These are phyloP conservation scores for Epichloe scottii DNA, from an alignment of 2,329 filamentous ascomycete species.

Conservation along the genomic window DNA sequence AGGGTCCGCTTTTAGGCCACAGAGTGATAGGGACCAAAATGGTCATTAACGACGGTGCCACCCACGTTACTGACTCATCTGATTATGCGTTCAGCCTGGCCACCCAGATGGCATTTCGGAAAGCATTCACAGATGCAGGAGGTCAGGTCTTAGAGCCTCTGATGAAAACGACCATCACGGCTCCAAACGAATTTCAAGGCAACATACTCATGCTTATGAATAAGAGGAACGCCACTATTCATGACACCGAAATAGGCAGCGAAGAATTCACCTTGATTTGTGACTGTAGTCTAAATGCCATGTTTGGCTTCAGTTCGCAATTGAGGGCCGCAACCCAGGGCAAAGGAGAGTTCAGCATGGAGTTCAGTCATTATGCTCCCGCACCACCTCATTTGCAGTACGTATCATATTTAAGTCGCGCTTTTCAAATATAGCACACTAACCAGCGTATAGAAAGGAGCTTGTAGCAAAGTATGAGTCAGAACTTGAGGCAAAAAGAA, in stretches of 20 bases:
- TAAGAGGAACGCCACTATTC: slow-evolving; percentile 90
- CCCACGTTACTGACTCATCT: slow-evolving; percentile 93
- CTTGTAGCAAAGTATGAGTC: slow-evolving; percentile 46
- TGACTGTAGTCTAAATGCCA: slow-evolving; percentile 87
- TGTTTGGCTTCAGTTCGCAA: slow-evolving; percentile 95
- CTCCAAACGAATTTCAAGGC: slow-evolving; percentile 94
- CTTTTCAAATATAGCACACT: background rate
- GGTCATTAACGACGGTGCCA: slow-evolving; percentile 92
- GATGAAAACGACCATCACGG: slow-evolving; percentile 97
- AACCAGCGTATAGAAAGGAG: slow-evolving; percentile 36
- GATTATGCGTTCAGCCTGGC: slow-evolving; percentile 94
- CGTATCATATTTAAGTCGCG: slow-evolving; percentile 22
- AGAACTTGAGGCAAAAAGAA: slow-evolving; percentile 44
- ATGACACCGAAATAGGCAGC: slow-evolving; percentile 84
- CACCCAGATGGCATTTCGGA: slow-evolving; percentile 92
- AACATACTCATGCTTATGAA: slow-evolving; percentile 90
- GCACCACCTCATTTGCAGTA: slow-evolving; percentile 84
- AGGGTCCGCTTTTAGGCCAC: slow-evolving; percentile 86
- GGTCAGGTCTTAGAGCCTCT: slow-evolving; percentile 85
- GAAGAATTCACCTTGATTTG: slow-evolving; percentile 91
- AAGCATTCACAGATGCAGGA: slow-evolving; percentile 70
- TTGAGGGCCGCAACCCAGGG: slow-evolving; percentile 89
- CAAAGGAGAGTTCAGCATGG: slow-evolving; percentile 98
- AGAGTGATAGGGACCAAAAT: slow-evolving; percentile 80
- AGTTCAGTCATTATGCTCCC: slow-evolving; percentile 90